These are phyloP conservation scores for Selenicereus undatus DNA, from an alignment of 148 eudicot genomes.

Conservation along the genomic window DNA sequence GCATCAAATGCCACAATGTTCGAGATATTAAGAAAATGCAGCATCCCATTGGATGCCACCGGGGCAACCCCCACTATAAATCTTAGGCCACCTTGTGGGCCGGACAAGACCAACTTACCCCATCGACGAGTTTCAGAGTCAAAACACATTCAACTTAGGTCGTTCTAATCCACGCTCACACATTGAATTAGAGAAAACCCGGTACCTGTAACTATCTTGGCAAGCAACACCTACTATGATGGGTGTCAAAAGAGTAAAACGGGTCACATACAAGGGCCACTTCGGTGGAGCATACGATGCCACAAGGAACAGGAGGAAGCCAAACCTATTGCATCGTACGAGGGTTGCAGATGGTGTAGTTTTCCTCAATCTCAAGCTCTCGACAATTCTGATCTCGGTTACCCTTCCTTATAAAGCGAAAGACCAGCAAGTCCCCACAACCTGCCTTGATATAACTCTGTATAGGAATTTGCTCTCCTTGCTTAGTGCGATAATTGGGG, in stretches of 20 bases:
- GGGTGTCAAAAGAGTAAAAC: background rate
- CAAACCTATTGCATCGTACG: background rate
- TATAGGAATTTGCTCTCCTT: background rate
- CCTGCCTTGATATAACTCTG: background rate
- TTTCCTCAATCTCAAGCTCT: background rate
- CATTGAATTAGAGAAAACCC: background rate
- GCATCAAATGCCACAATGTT: background rate
- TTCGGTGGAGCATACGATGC: background rate
- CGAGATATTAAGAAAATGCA: background rate
- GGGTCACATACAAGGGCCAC: background rate
- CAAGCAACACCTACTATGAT: background rate
- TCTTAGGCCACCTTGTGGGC: background rate
- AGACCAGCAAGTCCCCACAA: background rate
- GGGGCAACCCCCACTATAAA: background rate
- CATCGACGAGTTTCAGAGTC: background rate
- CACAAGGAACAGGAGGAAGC: background rate
- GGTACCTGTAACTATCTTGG: background rate
- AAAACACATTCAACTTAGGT: background rate
- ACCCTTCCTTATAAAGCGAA: background rate
- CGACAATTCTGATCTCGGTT: background rate
- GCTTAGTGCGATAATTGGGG: background rate
- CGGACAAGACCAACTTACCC: background rate
- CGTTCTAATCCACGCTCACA: too few relatives aligned
- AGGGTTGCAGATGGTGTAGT: background rate
- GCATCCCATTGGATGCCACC: background rate